phyloP scores from a whole-genome alignment of 768 basidiomycete species.

The Russula foetens region DNA sequence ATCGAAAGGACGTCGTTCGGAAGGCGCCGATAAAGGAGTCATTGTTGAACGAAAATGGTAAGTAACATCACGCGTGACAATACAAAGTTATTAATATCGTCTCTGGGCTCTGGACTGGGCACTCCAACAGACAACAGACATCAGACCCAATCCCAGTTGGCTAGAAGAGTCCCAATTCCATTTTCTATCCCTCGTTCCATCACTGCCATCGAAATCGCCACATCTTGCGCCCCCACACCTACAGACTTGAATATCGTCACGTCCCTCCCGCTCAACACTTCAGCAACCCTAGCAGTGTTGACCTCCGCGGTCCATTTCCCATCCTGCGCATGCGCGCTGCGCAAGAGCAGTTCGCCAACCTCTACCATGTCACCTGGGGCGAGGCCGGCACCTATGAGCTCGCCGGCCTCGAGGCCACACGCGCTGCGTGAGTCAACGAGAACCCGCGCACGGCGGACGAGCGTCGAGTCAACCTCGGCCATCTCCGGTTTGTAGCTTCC shows the following conservation, averaged over 20 bases:
- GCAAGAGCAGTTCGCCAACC: slow-evolving; percentile 53
- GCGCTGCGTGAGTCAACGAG: slow-evolving; percentile 71
- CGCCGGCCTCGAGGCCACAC: slow-evolving; percentile 73
- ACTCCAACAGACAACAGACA: too few species aligned
- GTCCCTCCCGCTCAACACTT: slow-evolving; percentile 21
- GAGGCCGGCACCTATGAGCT: slow-evolving; percentile 54
- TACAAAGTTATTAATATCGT: too few species aligned
- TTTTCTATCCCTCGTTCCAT: slow-evolving; percentile 50
- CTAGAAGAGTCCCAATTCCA: slow-evolving; percentile 43
- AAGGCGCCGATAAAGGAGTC: too few species aligned
- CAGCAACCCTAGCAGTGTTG: slow-evolving; percentile 9
- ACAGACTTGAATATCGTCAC: slow-evolving; percentile 86
- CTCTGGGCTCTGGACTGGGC: too few species aligned
- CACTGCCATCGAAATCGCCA: slow-evolving; percentile 66
- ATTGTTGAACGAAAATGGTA: too few species aligned
- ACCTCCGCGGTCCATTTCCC: slow-evolving; percentile 13
- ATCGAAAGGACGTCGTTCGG: too few species aligned
- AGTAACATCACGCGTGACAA: too few species aligned
- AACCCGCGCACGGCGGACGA: slow-evolving; percentile 52
- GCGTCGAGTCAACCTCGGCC: slow-evolving; percentile 59
- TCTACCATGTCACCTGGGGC: slow-evolving; percentile 42
- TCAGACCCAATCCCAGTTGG: slow-evolving; percentile 3
- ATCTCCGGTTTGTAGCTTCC: slow-evolving; percentile 79
- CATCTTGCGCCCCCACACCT: slow-evolving; percentile 82
- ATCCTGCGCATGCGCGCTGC: neutral